Base-by-base conservation (phyloP, 176 grass and related monocot genomes). In the Triticum monococcum region DNA sequence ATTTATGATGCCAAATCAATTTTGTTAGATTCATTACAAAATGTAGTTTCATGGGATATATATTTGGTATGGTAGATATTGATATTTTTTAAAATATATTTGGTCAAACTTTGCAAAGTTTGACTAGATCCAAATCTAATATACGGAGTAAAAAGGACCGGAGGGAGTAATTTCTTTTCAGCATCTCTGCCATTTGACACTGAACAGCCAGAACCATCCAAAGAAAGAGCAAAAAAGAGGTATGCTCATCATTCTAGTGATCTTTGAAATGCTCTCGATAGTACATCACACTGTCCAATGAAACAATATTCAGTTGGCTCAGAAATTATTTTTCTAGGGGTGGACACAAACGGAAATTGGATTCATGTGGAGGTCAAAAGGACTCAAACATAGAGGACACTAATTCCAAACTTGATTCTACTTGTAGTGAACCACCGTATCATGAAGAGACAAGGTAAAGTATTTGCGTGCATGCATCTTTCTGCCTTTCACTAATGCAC, bases 131-230 rank as follows among this genome's bases (percentile, higher is more conserved):
- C n/a, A n/a, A n/a, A n/a, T n/a, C n/a, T n/a, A n/a, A n/a, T n/a
- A n/a, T n/a, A n/a, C n/a, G n/a, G n/a, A n/a, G n/a, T n/a, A n/a
- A n/a, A n/a, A n/a, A n/a, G n/a, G n/a, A n/a, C n/a, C n/a, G n/a
- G n/a, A n/a, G n/a, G n/a, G n/a, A n/a, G n/a, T n/a, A 59, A 83
- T 67, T 63, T 38, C 13, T 77, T 92, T 79, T 25, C 84, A 92
- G 87, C 83, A n/a, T 80, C 68, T 43, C 30, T 33, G 38, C 72
- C 40, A 63, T 81, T 22, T 81, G 24, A 78, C 75, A 68, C 79
- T 36, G 46, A 78, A 8, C 32, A 61, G 72, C 48, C 50, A 17
- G 68, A 75, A 20, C 57, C 56, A 83, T 35, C 82, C 68, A 64
- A 74, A 70, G 66, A 43, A 24, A 82, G n/a, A 35, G 26, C 22